Conservation (phyloP, 495 filamentous ascomycete species). For the Daldinia bambusicola region DNA sequence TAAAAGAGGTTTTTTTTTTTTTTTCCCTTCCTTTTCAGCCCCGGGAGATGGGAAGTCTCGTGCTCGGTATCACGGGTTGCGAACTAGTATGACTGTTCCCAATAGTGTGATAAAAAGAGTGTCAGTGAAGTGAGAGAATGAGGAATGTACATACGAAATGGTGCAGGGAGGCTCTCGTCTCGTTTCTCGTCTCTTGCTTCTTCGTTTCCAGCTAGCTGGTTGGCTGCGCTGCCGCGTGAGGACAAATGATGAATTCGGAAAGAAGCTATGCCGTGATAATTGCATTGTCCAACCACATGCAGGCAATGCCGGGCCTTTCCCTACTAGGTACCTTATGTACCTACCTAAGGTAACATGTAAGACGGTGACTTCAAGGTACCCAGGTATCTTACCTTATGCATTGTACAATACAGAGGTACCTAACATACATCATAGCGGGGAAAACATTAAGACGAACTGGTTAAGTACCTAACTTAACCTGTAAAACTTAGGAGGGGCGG, state of each 20-base stretch:
- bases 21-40: neutral
- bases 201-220: neutral
- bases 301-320: neutral
- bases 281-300: neutral
- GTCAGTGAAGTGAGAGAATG: slow-evolving; percentile 7
- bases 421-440: neutral
- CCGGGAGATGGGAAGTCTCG: slow-evolving; percentile 1
- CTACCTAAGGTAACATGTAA: too few relatives aligned
- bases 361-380: too few relatives aligned
- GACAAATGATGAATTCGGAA: neutral
- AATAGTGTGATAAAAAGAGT: neutral
- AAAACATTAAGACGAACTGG: slow-evolving; percentile 3
- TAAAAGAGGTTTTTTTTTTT: slow-evolving; percentile 3
- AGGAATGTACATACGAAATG: slow-evolving; percentile 36
- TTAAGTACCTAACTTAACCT: too few relatives aligned
- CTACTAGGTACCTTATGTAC: too few relatives aligned
- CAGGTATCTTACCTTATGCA: neutral
- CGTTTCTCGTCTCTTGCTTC: too few relatives aligned
- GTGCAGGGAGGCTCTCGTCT: slow-evolving; percentile 21
- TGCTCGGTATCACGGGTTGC: slow-evolving; percentile 7
- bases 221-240: neutral
- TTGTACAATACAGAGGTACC: neutral
- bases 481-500: slow-evolving; percentile 1
- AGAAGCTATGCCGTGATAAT: slow-evolving; percentile 1
- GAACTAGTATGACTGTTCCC: neutral